Conservation (phyloP, 2,329 filamentous ascomycete species). For the Bipolaris cookei region DNA sequence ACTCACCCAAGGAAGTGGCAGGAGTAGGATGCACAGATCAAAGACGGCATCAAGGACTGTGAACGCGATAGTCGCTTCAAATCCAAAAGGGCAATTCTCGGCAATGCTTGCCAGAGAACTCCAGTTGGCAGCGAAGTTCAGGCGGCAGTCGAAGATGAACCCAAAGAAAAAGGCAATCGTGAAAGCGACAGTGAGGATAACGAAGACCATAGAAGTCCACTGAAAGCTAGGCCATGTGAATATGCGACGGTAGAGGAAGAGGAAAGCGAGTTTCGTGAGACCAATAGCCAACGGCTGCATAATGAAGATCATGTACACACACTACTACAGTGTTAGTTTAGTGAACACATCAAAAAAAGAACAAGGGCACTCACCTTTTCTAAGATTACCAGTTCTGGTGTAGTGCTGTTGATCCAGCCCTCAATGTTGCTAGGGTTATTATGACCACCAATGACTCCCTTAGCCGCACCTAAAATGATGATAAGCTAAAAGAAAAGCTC, state of each 20-base stretch:
- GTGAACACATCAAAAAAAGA: not conserved
- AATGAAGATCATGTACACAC: constrained; percentile 15
- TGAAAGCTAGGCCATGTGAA: constrained; percentile 11
- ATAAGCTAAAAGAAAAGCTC: not conserved
- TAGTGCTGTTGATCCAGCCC: constrained; percentile 9
- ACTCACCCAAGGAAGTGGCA: constrained; percentile 15
- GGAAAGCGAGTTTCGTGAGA: constrained; percentile 11
- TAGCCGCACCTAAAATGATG: not conserved
- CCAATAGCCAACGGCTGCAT: constrained; percentile 14
- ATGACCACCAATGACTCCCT: constrained; percentile 12
- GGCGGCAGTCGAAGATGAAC: constrained; percentile 11
- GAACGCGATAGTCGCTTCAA: constrained; percentile 8
- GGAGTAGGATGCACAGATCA: constrained; percentile 10
- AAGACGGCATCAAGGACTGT: constrained; percentile 10
- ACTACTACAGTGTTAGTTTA: not conserved
- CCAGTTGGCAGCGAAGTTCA: constrained; percentile 14
- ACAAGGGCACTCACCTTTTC: not conserved
- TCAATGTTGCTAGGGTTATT: constrained; percentile 8
- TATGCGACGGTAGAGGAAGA: constrained; percentile 15
- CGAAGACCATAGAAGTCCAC: constrained; percentile 1
- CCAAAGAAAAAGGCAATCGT: constrained; percentile 14
- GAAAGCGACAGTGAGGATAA: constrained; percentile 5
- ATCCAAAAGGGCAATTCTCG: constrained; percentile 12
- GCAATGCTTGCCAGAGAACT: constrained; percentile 12
- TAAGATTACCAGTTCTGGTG: constrained; percentile 7